Percentiles rank a stretch among this genome's conserved stretches.
Conservation (phyloP, 108 stramenopile species). For the Skeletonema grethae region DNA sequence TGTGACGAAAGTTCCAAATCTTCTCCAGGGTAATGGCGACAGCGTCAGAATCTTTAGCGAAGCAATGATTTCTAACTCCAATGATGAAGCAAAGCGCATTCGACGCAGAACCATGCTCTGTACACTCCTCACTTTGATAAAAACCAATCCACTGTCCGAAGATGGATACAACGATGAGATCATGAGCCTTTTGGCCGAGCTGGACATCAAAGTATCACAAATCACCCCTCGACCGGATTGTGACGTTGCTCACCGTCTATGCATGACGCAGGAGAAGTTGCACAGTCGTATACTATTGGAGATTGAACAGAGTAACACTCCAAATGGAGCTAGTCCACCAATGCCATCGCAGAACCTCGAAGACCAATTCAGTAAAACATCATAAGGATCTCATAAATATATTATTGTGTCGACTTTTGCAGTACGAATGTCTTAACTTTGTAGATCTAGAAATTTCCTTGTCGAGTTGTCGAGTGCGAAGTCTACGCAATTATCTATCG, state of each 20-base stretch:
- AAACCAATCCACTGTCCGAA: slow-evolving; percentile 23
- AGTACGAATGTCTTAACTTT: background rate
- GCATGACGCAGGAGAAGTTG: slow-evolving; percentile 28
- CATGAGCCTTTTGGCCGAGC: slow-evolving; percentile 18
- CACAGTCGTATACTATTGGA: slow-evolving; percentile 19
- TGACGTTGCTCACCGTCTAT: slow-evolving; percentile 18
- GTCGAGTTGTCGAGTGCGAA: slow-evolving; percentile 63
- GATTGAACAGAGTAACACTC: slow-evolving; percentile 24
- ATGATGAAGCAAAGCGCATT: slow-evolving; percentile 6
- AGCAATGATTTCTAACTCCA: slow-evolving; percentile 25
- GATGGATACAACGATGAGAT: slow-evolving; percentile 35
- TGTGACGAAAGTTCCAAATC: slow-evolving; percentile 15
- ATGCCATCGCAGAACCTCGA: slow-evolving; percentile 3
- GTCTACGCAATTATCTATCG: slow-evolving; percentile 77
- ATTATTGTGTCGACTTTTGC: slow-evolving; percentile 1
- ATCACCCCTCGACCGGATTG: slow-evolving; percentile 10
- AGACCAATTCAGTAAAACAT: background rate
- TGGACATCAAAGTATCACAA: slow-evolving; percentile 7
- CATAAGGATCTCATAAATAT: background rate
- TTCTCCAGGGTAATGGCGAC: slow-evolving; percentile 10
- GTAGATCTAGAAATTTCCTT: slow-evolving; percentile 44
- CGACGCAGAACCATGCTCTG: slow-evolving; percentile 14
- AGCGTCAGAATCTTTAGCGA: slow-evolving; percentile 16
- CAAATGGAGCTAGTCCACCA: slow-evolving; percentile 5
- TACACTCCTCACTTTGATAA: slow-evolving; percentile 17